Evolutionary conservation across 495 filamentous ascomycete genomes (phyloP), one percentile per base, ranked within the genome.

Genomic region (Talaromyces thailandensis): DNA sequence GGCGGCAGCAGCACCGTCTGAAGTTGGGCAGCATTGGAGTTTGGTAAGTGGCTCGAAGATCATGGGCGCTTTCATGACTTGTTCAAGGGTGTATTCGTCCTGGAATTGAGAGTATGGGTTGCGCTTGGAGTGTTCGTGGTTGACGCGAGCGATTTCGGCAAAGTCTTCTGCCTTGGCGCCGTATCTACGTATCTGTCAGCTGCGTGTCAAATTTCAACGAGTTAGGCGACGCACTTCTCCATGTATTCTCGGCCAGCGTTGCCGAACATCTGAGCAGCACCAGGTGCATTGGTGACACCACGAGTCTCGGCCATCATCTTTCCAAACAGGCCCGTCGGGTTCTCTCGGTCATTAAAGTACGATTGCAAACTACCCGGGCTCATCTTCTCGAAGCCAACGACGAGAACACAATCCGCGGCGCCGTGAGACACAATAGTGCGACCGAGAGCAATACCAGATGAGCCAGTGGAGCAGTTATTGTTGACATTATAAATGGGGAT

Each of bases 351-450:
- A 51, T 89, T 86, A 72, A 86, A 97, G 77, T 88, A 83, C 56
- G 76, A 82, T 73, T 90, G 85, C 64, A 98, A 77, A 65, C 84
- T 88, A n/a, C 94, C 94, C 0, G 90, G 86, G 73, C 84, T 90
- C 94, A 98, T 98, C 84, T 96, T 97, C 81, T 98, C 94, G 65
- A 96, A 98, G 3, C 94, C 94, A 16, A 98, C 85, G 7, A 97
- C 92, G 43, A 98, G 76, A 4, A 94, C 85, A 68, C 90, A 94
- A 71, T 96, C 88, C 2, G 90, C 89, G 3, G 83, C 88, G 24
- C 92, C 92, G 68, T 89, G 79, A 11, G 86, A 79, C 64, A 97
- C 90, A 77, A 94, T 79, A 32, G 86, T 89, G 29, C 92, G 82
- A 4, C 85, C 94, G 85, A 98, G 87, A 65, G 86, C 83, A 48